phyloP scores from a whole-genome alignment of 257 asterid genomes.

The Nicotiana paniculata region DNA sequence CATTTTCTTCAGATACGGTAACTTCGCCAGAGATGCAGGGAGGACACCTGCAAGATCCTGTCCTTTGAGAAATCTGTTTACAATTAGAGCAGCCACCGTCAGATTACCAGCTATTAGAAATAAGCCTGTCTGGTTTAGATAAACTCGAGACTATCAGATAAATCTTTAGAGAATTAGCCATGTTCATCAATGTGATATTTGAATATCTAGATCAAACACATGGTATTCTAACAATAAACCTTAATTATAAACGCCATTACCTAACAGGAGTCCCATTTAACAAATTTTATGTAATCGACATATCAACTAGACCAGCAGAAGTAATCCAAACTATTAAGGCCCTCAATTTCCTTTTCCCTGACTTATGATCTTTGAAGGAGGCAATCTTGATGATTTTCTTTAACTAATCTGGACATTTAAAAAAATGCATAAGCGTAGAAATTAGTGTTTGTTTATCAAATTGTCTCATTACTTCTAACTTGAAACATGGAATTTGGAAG shows the following conservation, averaged over 20 bases:
- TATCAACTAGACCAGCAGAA: background rate
- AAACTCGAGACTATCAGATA: background rate
- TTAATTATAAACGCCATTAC: background rate
- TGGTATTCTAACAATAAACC: background rate
- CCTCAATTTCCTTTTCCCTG: background rate
- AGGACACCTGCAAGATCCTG: slow-evolving; percentile 62
- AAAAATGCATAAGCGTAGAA: no score
- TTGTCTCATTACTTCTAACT: no score
- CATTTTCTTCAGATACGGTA: slow-evolving; percentile 38
- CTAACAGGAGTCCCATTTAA: background rate
- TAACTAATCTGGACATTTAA: no score
- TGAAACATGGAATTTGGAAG: no score
- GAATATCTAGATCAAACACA: background rate
- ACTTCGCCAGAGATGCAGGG: slow-evolving; percentile 52
- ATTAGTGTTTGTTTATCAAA: no score
- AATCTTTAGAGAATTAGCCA: background rate
- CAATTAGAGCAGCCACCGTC: background rate
- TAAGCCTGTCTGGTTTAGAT: background rate
- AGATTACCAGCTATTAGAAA: background rate
- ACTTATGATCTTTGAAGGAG: background rate
- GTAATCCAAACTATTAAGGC: background rate
- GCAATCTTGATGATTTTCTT: no score
- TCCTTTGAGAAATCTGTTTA: slow-evolving; percentile 35
- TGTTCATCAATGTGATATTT: background rate
- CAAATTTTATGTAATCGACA: background rate